Percentiles rank a stretch among this genome's conserved stretches.
phyloP scores from a whole-genome alignment of 2,329 filamentous ascomycete species.

The Aspergillus sp. region DNA sequence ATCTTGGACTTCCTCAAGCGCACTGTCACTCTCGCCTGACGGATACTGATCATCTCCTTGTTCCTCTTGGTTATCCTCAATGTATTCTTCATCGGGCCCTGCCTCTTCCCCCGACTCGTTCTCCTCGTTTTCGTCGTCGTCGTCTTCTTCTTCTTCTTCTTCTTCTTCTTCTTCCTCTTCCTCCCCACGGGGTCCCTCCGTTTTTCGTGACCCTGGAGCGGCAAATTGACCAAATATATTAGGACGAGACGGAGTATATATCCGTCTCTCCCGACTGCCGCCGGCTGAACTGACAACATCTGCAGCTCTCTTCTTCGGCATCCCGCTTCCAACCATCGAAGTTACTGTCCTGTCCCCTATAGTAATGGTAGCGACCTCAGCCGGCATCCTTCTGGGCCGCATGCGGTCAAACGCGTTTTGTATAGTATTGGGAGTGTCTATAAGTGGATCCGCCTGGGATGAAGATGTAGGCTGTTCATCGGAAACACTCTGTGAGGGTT shows the following conservation, averaged over 20 bases:
- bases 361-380: constrained; percentile 65
- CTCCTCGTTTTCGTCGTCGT: constrained; percentile 8
- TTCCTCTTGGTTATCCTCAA: constrained; percentile 14
- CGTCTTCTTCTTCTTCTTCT: constrained; percentile 19
- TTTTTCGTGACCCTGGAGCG: constrained; percentile 44
- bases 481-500: constrained; percentile 3
- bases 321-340: constrained; percentile 54
- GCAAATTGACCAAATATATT: constrained; percentile 45
- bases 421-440: constrained; percentile 39
- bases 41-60: constrained; percentile 8
- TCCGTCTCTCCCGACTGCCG: constrained; percentile 31
- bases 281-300: constrained; percentile 16
- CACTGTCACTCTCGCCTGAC: constrained; percentile 6
- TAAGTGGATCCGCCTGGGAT: constrained; percentile 4
- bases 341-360: constrained; percentile 61
- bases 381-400: constrained; percentile 53
- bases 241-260: constrained; percentile 29
- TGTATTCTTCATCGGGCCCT: constrained; percentile 19
- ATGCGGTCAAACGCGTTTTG: constrained; percentile 58
- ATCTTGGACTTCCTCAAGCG: constrained; percentile 14
- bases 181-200: constrained; percentile 12
- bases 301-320: constrained; percentile 29
- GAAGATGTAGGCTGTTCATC: constrained; percentile 9
- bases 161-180: constrained; percentile 23
- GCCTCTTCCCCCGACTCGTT: constrained; percentile 23